These are phyloP conservation scores for Saccharomyces hybrid DNA, from an alignment of 1,139 yeast genomes.

Conservation along the genomic window DNA sequence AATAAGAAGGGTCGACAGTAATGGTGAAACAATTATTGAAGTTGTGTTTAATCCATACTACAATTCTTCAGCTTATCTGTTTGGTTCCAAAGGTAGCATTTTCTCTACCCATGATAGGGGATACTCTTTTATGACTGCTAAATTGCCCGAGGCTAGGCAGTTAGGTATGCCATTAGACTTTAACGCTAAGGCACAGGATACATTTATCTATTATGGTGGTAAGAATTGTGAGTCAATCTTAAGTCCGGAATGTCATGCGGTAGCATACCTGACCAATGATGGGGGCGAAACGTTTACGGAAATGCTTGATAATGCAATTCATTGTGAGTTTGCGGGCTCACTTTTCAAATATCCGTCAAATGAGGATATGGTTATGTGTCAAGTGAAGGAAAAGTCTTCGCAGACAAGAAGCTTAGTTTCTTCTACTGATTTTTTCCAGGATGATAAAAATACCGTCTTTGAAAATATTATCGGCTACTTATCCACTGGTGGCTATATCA, in stretches of 20 bases:
- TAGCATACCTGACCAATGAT: slow-evolving; percentile 54
- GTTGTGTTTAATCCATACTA: slow-evolving; percentile 54
- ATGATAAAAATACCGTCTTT: slow-evolving; percentile 35
- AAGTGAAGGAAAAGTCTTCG: slow-evolving; percentile 33
- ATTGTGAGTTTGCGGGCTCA: slow-evolving; percentile 65
- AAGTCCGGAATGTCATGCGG: slow-evolving; percentile 43
- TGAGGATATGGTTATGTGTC: slow-evolving; percentile 57
- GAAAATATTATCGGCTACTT: slow-evolving; percentile 60
- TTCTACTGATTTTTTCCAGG: slow-evolving; percentile 47
- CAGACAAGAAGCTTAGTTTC: slow-evolving; percentile 39
- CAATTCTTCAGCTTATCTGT: slow-evolving; percentile 57
- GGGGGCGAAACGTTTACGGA: slow-evolving; percentile 56
- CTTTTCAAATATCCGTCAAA: slow-evolving; percentile 37
- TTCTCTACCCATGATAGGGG: slow-evolving; percentile 67
- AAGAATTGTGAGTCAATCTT: slow-evolving; percentile 46
- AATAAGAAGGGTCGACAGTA: slow-evolving; percentile 44
- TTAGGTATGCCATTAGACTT: slow-evolving; percentile 41
- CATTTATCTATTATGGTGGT: slow-evolving; percentile 65
- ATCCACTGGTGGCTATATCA: slow-evolving; percentile 54
- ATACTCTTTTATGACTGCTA: slow-evolving; percentile 39
- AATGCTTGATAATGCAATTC: slow-evolving; percentile 43
- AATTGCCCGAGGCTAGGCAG: slow-evolving; percentile 46
- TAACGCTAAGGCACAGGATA: slow-evolving; percentile 47
- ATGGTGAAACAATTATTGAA: slow-evolving; percentile 41
- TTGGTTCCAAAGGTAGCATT: slow-evolving; percentile 46